These are phyloP conservation scores for Backusella morwellensis DNA, from an alignment of 192 early-diverging fungal species.

Conservation along the genomic window DNA sequence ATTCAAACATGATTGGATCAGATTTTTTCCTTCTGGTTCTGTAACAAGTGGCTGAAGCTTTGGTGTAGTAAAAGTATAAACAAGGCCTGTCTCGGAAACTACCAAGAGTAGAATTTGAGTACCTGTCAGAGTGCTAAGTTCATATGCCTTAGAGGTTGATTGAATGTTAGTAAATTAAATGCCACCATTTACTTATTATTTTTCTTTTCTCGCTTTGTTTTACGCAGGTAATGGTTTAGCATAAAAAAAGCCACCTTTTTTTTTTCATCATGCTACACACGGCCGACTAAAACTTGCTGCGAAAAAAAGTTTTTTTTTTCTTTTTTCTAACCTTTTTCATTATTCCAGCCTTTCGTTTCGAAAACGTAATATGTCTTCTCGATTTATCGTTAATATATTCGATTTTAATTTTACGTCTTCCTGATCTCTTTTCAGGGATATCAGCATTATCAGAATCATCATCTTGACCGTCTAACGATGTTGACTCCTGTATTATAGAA, in stretches of 20 bases:
- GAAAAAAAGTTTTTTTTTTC: background rate
- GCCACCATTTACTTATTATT: background rate
- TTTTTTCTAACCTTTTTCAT: slow-evolving; percentile 82
- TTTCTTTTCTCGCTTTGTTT: background rate
- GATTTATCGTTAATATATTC: slow-evolving; percentile 91
- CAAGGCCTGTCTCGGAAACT: slow-evolving; percentile 89
- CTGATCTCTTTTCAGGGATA: slow-evolving; percentile 63
- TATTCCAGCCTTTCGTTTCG: slow-evolving; percentile 91
- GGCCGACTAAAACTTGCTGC: background rate
- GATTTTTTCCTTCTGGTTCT: slow-evolving; percentile 84
- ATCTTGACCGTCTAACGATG: slow-evolving; percentile 42
- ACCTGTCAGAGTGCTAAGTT: slow-evolving; percentile 88
- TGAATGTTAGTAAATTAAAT: background rate
- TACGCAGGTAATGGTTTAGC: background rate
- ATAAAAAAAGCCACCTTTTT: background rate
- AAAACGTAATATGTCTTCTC: slow-evolving; percentile 89
- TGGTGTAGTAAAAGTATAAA: slow-evolving; percentile 91
- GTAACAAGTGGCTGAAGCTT: slow-evolving; percentile 90
- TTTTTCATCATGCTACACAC: background rate
- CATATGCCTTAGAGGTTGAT: slow-evolving; percentile 67
- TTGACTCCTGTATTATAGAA: background rate
- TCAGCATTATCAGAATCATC: slow-evolving; percentile 64
- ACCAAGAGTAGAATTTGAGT: slow-evolving; percentile 90
- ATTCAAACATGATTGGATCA: slow-evolving; percentile 89
- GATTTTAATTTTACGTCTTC: slow-evolving; percentile 92